Base-by-base conservation (phyloP, 2,329 filamentous ascomycete species). In the Fusarium sp. region DNA sequence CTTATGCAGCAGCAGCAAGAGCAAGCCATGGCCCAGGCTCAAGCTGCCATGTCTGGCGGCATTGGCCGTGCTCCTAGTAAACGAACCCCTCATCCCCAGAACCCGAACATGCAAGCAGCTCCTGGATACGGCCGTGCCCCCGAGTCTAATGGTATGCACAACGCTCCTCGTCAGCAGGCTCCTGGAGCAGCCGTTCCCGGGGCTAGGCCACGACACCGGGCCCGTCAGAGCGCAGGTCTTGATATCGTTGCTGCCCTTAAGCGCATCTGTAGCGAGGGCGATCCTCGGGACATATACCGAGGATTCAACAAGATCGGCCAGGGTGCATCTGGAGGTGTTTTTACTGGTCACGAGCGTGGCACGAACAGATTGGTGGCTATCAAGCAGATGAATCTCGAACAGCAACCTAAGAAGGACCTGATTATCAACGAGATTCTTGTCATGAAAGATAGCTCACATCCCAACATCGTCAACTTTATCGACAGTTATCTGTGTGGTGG, bases 371-470 rank as follows among this genome's bases (percentile, higher is more conserved):
- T 97, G 75, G 96, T 99, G 41, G 96, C 96, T 45, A 98, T 99
- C 83, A 99, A 99, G 85, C 96, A 99, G 85, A 99, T 99, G 96
- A 98, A 98, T 75, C 85, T 99, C 62, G 96, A 98, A 81, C 93
- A 98, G 83, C 96, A 99, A 79, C 96, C 96, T 5, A 98, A 98
- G 88, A 99, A 99, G 83, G 96, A 99, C 77, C 86, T 98, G 53
- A 99, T 99, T 78, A 98, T 99, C 83, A 99, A 99, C 81, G 96
- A 99, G 81, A 99, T 99, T 75, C 84, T 99, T 65, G 96, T 99
- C 65, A 99, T 99, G 96, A 97, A 97, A 84, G 96, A 98, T 78
- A 98, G 95, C 86, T 96, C 94, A 65, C 96, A 99, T 80, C 95
- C 94, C 78, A 98, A 98, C 80, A 97, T 99, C 83, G 96, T 99